These are phyloP conservation scores for Mrakia blollopis DNA, from an alignment of 768 basidiomycete species.

Conservation along the genomic window DNA sequence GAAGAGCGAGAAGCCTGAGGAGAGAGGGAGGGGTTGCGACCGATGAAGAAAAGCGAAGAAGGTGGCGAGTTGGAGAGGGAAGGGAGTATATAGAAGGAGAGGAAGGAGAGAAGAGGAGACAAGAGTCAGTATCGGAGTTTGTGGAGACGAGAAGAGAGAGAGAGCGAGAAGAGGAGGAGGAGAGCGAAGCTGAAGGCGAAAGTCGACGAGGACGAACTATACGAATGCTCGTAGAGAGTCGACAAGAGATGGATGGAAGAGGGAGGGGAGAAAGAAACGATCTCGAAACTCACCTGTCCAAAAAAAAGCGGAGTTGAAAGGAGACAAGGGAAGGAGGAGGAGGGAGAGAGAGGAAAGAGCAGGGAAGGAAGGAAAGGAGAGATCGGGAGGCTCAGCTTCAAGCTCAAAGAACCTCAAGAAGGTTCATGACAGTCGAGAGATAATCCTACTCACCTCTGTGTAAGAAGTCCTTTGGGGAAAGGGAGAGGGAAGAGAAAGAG, in stretches of 20 bases:
- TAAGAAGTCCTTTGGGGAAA: too few species aligned
- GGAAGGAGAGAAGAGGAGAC: too few species aligned
- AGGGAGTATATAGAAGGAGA: too few species aligned
- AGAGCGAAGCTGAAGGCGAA: background rate
- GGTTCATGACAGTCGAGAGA: background rate
- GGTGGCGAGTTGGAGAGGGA: background rate
- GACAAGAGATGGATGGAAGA: background rate
- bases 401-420: background rate
- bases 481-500: too few species aligned
- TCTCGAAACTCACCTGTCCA: background rate
- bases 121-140: too few species aligned
- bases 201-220: background rate
- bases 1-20: too few species aligned
- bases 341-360: background rate
- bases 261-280: background rate
- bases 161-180: too few species aligned
- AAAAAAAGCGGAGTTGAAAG: too few species aligned
- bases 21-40: too few species aligned
- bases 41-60: too few species aligned
- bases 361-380: background rate
- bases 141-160: too few species aligned
- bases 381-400: background rate
- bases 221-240: background rate
- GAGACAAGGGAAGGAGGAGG: background rate
- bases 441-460: too few species aligned